Evolutionary conservation across 75 land plant genomes (phyloP).

Genomic region (Azolla pinnata): DNA sequence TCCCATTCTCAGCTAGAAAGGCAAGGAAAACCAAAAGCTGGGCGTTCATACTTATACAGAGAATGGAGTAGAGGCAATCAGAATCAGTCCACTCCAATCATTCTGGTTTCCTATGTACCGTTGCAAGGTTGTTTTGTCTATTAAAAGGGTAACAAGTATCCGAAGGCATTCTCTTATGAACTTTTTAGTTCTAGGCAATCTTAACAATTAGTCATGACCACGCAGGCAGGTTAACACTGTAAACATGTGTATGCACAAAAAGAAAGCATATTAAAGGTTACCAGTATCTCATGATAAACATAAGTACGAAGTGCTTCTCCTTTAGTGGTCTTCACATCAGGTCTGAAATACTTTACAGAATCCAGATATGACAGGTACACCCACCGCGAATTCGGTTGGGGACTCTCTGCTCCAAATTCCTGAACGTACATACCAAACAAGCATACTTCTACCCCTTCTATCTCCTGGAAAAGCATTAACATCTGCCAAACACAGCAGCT

Average conservation of each 20-base stretch:
- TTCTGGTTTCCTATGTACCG: no score
- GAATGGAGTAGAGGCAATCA: no score
- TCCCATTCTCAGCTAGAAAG: not conserved
- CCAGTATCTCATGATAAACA: slow-evolving; percentile 98
- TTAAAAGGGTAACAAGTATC: no score
- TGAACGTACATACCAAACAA: slow-evolving; percentile 98
- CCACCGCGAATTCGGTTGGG: slow-evolving; percentile 74
- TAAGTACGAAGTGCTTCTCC: slow-evolving; percentile 95
- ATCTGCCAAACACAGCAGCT: slow-evolving; percentile 36
- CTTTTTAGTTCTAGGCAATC: no score
- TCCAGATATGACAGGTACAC: slow-evolving; percentile 90
- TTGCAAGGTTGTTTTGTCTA: no score
- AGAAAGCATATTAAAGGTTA: slow-evolving; percentile 24
- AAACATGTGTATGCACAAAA: no score
- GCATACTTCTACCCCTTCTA: slow-evolving; percentile 98
- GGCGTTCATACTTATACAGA: no score
- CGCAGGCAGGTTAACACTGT: no score
- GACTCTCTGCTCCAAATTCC: slow-evolving; percentile 84
- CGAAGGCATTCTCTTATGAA: no score
- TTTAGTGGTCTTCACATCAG: slow-evolving; percentile 70
- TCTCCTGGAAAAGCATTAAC: slow-evolving; percentile 83
- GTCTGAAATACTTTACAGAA: slow-evolving; percentile 96
- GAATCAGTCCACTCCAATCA: no score
- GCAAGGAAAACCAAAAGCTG: not conserved
- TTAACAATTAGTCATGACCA: no score